phyloP scores from a whole-genome alignment of 2,329 filamentous ascomycete genomes.

The Akanthomyces uredinophilus region DNA sequence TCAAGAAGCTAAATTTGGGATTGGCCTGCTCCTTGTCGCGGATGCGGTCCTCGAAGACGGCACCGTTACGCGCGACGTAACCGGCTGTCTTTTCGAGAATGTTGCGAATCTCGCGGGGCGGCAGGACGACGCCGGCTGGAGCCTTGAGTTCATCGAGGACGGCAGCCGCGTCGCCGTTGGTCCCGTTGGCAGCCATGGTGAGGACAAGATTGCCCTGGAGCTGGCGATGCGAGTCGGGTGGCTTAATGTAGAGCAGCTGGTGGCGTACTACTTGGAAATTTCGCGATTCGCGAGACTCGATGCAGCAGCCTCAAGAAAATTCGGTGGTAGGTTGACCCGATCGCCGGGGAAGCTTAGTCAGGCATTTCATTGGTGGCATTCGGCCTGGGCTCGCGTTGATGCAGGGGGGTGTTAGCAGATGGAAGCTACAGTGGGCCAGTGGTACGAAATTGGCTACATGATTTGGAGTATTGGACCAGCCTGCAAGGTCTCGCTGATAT shows the following conservation, averaged over 20 bases:
- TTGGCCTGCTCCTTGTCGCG: constrained; percentile 78
- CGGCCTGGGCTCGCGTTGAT: background rate
- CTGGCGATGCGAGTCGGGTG: background rate
- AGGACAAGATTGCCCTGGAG: constrained; percentile 6
- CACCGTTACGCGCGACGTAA: constrained; percentile 69
- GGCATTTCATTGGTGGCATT: background rate
- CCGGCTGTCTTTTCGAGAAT: constrained; percentile 92
- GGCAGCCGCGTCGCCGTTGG: constrained; percentile 49
- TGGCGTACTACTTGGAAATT: constrained; percentile 1
- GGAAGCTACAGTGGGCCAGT: background rate
- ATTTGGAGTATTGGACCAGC: background rate
- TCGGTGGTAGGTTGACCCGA: constrained; percentile 3
- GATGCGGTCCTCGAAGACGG: constrained; percentile 75
- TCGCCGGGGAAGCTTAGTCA: constrained; percentile 1
- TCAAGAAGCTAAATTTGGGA: constrained; percentile 88
- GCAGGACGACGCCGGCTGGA: constrained; percentile 78
- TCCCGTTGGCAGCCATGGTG: constrained; percentile 35
- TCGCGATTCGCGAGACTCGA: constrained; percentile 8
- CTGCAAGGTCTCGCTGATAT: background rate
- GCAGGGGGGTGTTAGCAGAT: background rate
- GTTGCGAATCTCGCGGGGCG: constrained; percentile 79
- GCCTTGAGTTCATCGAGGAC: constrained; percentile 66
- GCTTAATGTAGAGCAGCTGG: background rate
- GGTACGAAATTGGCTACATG: background rate
- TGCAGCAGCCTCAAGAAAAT: background rate